These are phyloP conservation scores for Glycine tomentella DNA, from an alignment of 306 rosid species.

Conservation along the genomic window DNA sequence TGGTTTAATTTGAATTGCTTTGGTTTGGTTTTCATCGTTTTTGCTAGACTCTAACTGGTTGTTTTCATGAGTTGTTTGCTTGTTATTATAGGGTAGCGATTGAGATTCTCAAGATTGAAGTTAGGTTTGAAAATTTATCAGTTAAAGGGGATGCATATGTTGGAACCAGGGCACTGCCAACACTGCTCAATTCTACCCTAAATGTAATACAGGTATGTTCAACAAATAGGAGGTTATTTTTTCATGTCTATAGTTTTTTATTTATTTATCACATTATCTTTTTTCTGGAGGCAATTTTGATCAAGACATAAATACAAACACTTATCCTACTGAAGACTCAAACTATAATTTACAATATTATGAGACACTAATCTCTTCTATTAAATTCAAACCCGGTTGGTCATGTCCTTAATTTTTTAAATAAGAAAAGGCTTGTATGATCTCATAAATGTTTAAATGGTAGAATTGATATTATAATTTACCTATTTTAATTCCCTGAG, in stretches of 20 bases:
- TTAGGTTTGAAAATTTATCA: constrained; percentile 70
- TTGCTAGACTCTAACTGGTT: not conserved
- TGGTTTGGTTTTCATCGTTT: not conserved
- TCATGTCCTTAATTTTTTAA: too few relatives aligned
- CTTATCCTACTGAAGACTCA: too few relatives aligned
- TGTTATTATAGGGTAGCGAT: constrained; percentile 63
- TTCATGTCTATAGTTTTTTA: not conserved
- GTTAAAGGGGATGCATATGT: constrained; percentile 78
- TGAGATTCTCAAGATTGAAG: constrained; percentile 81
- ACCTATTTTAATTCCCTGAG: too few relatives aligned
- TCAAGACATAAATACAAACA: too few relatives aligned
- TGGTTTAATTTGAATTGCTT: not conserved
- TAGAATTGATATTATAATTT: not conserved
- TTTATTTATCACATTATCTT: too few relatives aligned
- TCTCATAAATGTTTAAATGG: too few relatives aligned
- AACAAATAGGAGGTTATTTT: not conserved
- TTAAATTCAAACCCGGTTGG: too few relatives aligned
- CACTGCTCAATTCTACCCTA: constrained; percentile 66
- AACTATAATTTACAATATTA: too few relatives aligned
- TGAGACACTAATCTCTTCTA: too few relatives aligned
- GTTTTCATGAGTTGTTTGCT: not conserved
- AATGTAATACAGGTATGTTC: constrained; percentile 68
- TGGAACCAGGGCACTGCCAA: constrained; percentile 84
- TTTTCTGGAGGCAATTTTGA: too few relatives aligned
- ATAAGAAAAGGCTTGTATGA: too few relatives aligned